Percentiles rank a stretch among this genome's conserved stretches.
phyloP scores from a whole-genome alignment of 2,329 filamentous ascomycete genomes.

The Sphaerostilbella broomeana region DNA sequence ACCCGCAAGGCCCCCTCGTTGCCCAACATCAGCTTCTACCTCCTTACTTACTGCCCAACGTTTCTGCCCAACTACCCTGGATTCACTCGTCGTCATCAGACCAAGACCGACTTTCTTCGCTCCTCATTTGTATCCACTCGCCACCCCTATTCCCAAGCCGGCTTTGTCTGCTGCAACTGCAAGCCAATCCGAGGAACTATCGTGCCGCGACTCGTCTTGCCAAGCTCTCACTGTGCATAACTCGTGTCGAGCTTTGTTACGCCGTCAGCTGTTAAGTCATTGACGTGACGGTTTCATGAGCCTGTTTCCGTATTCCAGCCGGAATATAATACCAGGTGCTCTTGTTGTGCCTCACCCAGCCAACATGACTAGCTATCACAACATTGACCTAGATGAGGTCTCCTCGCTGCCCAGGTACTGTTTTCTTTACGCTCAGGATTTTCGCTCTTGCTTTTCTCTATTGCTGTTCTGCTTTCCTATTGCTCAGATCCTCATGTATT shows the following conservation, averaged over 20 bases:
- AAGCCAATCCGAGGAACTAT: conserved; percentile 11
- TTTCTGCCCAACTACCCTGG: conserved; percentile 33
- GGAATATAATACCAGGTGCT: conserved; percentile 44
- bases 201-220: conserved; percentile 23
- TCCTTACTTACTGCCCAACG: conserved; percentile 33
- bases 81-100: conserved; percentile 11
- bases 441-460: conserved; percentile 24
- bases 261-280: conserved; percentile 17
- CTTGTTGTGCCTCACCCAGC: conserved; percentile 41
- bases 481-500: conserved; percentile 26
- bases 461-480: conserved; percentile 19
- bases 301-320: conserved; percentile 24
- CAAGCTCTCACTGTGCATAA: conserved; percentile 22
- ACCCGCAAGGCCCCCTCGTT: conserved; percentile 41
- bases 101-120: conserved; percentile 16
- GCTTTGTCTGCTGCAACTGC: conserved; percentile 12
- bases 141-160: conserved; percentile 13
- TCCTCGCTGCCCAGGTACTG: conserved; percentile 57
- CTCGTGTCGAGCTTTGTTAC: conserved; percentile 14
- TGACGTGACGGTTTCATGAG: conserved; percentile 25
- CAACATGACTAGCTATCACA: conserved; percentile 49
- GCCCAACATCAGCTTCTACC: conserved; percentile 29
- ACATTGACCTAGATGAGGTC: conserved; percentile 52
- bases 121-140: conserved; percentile 19
- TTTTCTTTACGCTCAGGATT: conserved; percentile 35